Percentiles rank a stretch among this genome's conserved stretches.
Evolutionary conservation across 257 asterid genomes (phyloP).

Genomic region (Cynanchum wilfordii): DNA sequence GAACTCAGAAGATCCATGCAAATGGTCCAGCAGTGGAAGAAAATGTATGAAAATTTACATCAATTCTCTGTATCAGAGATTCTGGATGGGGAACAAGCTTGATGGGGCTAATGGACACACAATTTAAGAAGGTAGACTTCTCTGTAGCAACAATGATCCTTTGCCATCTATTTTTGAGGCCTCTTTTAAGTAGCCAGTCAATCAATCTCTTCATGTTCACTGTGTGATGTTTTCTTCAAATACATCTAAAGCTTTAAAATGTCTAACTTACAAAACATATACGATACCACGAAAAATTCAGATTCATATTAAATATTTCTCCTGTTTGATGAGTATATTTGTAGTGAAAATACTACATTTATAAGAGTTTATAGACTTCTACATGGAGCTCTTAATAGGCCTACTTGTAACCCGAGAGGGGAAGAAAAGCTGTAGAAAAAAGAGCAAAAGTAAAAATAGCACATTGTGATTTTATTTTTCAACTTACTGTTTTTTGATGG

Average conservation of each 20-base stretch:
- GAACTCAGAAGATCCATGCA: slow-evolving; percentile 51
- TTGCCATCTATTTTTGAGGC: neutral
- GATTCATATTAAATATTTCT: too few species aligned
- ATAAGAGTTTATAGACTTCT: too few species aligned
- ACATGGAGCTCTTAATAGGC: too few species aligned
- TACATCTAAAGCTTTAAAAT: too few species aligned
- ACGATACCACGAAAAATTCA: too few species aligned
- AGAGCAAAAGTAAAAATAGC: neutral
- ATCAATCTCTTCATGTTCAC: too few species aligned
- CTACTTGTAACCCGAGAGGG: too few species aligned
- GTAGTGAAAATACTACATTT: too few species aligned
- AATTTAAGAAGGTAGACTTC: slow-evolving; percentile 10
- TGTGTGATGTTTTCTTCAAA: too few species aligned
- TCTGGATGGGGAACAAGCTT: slow-evolving; percentile 37
- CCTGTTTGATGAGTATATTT: too few species aligned
- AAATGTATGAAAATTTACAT: slow-evolving; percentile 49
- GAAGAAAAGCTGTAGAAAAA: neutral
- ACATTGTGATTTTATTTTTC: neutral
- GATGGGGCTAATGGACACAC: slow-evolving; percentile 25
- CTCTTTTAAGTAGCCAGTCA: neutral
- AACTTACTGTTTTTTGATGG: too few species aligned
- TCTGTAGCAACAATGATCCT: neutral
- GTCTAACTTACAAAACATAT: too few species aligned
- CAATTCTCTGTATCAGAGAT: slow-evolving; percentile 64
- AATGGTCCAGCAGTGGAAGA: slow-evolving; percentile 61